Conservation (phyloP, 1,284 basidiomycete genomes). For the Sanghuangporus baumii region DNA sequence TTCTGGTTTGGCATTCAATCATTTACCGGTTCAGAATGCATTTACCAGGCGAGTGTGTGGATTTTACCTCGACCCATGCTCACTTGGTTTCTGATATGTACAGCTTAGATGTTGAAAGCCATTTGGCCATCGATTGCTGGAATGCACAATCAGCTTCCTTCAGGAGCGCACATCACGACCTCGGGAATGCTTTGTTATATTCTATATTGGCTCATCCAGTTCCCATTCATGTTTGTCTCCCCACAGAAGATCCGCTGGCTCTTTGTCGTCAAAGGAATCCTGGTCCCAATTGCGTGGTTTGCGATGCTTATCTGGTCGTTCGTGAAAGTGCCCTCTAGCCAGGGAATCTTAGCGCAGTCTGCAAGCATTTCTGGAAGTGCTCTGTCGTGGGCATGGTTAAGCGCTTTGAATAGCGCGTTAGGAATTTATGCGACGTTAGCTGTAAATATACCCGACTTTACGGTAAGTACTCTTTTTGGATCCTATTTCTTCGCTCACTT, state of each 20-base stretch:
- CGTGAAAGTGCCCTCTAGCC: constrained; percentile 51
- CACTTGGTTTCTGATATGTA: not conserved
- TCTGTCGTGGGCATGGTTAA: constrained; percentile 69
- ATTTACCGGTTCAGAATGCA: constrained; percentile 56
- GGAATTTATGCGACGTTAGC: constrained; percentile 60
- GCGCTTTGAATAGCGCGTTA: constrained; percentile 62
- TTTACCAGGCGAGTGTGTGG: constrained; percentile 42
- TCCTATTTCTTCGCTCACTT: not conserved
- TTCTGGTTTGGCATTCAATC: constrained; percentile 70
- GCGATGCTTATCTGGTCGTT: constrained; percentile 74
- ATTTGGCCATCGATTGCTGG: constrained; percentile 69
- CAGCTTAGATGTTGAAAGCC: constrained; percentile 58
- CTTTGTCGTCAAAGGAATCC: constrained; percentile 61
- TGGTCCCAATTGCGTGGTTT: constrained; percentile 64
- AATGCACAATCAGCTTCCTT: constrained; percentile 59
- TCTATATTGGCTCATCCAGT: constrained; percentile 71
- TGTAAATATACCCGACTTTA: constrained; percentile 74
- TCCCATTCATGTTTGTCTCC: constrained; percentile 72
- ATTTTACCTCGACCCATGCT: not conserved
- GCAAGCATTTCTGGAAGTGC: constrained; percentile 42
- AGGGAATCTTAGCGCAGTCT: constrained; percentile 42
- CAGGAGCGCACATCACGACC: constrained; percentile 57
- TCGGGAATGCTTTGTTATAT: constrained; percentile 69
- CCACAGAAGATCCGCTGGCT: constrained; percentile 70
- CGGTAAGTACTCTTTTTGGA: constrained; percentile 33